Evolutionary conservation across 2,329 filamentous ascomycete species (phyloP).

Genomic region (Scolecobasidium constrictum): DNA sequence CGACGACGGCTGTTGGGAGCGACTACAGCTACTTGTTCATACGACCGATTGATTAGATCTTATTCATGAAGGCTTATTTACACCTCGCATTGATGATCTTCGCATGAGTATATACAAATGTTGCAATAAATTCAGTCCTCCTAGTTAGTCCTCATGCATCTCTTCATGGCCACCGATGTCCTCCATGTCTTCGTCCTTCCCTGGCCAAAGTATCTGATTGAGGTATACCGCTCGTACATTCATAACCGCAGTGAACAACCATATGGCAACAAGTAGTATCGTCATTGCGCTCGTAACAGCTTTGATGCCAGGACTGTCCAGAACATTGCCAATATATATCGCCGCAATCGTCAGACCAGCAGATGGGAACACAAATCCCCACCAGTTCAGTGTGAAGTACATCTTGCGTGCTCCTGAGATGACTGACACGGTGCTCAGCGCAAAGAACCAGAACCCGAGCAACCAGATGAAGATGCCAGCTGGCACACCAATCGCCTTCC

Average conservation of each 20-base stretch:
- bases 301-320: slow-evolving; percentile 42
- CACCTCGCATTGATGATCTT: no score
- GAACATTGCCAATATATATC: slow-evolving; percentile 42
- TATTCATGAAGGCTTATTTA: no score
- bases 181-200: slow-evolving; percentile 48
- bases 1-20: no score
- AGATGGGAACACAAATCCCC: slow-evolving; percentile 57
- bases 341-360: slow-evolving; percentile 50
- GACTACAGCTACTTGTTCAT: no score
- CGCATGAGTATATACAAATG: no score
- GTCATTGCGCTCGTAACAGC: slow-evolving; percentile 47
- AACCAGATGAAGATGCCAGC: slow-evolving; percentile 36
- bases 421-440: slow-evolving; percentile 28
- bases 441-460: slow-evolving; percentile 41
- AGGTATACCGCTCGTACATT: slow-evolving; percentile 40
- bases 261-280: slow-evolving; percentile 42
- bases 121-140: no score
- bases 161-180: slow-evolving; percentile 19
- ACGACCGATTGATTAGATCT: no score
- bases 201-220: slow-evolving; percentile 46
- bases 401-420: slow-evolving; percentile 29
- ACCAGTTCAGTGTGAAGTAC: slow-evolving; percentile 45
- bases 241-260: slow-evolving; percentile 40
- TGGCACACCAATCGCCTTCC: slow-evolving; percentile 30
- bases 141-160: no score